These are phyloP conservation scores for Exophiala spinifera DNA, from an alignment of 2,329 filamentous ascomycete genomes.

Conservation along the genomic window DNA sequence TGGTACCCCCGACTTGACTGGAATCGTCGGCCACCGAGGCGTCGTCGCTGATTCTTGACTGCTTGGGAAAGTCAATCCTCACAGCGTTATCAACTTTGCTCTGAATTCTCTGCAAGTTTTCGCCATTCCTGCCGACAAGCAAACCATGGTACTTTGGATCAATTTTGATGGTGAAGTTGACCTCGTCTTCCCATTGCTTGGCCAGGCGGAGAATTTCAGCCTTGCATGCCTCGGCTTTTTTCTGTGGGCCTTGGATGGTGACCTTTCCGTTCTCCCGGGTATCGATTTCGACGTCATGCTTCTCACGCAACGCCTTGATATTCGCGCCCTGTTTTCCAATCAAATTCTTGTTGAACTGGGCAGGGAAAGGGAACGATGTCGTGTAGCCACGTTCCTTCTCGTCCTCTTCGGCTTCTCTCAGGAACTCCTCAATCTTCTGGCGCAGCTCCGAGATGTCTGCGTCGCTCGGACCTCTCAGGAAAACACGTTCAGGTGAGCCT, in stretches of 20 bases:
- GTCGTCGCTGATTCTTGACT: slow-evolving; percentile 59
- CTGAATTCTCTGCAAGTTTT: slow-evolving; percentile 87
- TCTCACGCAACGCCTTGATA: slow-evolving; percentile 66
- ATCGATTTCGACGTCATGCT: slow-evolving; percentile 75
- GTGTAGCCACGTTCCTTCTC: slow-evolving; percentile 91
- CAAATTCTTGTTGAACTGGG: slow-evolving; percentile 87
- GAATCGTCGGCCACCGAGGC: slow-evolving; percentile 65
- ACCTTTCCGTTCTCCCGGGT: slow-evolving; percentile 84
- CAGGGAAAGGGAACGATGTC: slow-evolving; percentile 84
- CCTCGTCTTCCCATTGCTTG: slow-evolving; percentile 86
- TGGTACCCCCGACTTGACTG: slow-evolving; percentile 60
- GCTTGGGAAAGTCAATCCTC: slow-evolving; percentile 89
- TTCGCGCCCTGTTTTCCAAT: slow-evolving; percentile 66
- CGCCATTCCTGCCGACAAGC: slow-evolving; percentile 83
- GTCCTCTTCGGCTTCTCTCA: slow-evolving; percentile 84
- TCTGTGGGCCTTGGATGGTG: slow-evolving; percentile 91
- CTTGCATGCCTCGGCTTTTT: slow-evolving; percentile 85
- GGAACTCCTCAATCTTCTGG: slow-evolving; percentile 71
- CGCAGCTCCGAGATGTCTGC: slow-evolving; percentile 69
- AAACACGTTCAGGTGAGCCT: slow-evolving; percentile 23
- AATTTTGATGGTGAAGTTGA: slow-evolving; percentile 81
- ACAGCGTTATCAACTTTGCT: slow-evolving; percentile 75
- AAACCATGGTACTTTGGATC: slow-evolving; percentile 92
- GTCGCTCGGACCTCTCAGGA: slow-evolving; percentile 62
- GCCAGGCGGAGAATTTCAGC: slow-evolving; percentile 74